Conservation (phyloP, 192 early-diverging fungal species). For the Coemansia reversa region DNA sequence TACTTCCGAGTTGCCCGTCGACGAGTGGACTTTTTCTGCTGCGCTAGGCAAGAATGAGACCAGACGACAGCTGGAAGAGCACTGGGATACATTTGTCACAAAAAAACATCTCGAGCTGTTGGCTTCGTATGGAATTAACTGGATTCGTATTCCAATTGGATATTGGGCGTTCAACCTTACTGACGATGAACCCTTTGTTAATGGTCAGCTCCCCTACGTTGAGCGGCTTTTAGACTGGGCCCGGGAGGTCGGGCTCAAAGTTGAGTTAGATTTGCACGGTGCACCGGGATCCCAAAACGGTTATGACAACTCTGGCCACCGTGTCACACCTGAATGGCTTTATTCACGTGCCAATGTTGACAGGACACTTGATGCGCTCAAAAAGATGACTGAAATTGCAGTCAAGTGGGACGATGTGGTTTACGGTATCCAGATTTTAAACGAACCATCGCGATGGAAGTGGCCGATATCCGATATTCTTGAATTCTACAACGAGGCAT, state of each 20-base stretch:
- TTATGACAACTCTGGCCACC: slow-evolving; percentile 57
- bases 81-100: slow-evolving; percentile 62
- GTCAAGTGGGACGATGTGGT: slow-evolving; percentile 48
- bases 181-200: slow-evolving; percentile 54
- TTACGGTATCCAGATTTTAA: slow-evolving; percentile 47
- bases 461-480: slow-evolving; percentile 37
- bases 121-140: slow-evolving; percentile 53
- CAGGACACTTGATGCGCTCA: slow-evolving; percentile 56
- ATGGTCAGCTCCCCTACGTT: slow-evolving; percentile 57
- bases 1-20: slow-evolving; percentile 37
- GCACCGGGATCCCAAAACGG: slow-evolving; percentile 64
- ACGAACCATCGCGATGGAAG: slow-evolving; percentile 53
- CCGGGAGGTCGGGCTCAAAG: slow-evolving; percentile 54
- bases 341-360: slow-evolving; percentile 50
- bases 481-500: slow-evolving; percentile 54
- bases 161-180: slow-evolving; percentile 62
- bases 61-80: slow-evolving; percentile 40
- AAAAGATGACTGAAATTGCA: slow-evolving; percentile 58
- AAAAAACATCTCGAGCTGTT: slow-evolving; percentile 49
- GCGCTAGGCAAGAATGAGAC: slow-evolving; percentile 47
- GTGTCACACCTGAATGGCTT: slow-evolving; percentile 54
- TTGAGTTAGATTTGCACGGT: slow-evolving; percentile 61
- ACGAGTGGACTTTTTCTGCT: slow-evolving; percentile 58
- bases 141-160: slow-evolving; percentile 60
- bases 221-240: slow-evolving; percentile 53